Conservation (phyloP, 495 filamentous ascomycete species). For the Penicillium nucicola region DNA sequence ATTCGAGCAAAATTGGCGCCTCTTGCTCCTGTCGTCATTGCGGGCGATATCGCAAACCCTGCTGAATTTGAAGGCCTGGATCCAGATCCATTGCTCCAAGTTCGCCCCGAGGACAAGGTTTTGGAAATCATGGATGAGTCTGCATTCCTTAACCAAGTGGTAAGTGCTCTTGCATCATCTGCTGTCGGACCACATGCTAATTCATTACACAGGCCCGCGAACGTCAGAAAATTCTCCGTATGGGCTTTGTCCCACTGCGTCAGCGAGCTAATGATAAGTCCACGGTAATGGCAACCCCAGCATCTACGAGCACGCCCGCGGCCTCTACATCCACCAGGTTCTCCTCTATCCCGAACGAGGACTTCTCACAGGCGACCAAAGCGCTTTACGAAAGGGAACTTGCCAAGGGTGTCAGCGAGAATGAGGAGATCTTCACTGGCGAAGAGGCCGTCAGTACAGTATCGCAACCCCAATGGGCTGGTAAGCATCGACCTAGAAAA, state of each 20-base stretch:
- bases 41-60: constrained; percentile 6
- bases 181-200: background rate
- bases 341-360: constrained; percentile 70
- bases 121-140: constrained; percentile 61
- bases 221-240: constrained; percentile 60
- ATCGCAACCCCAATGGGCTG: constrained; percentile 75
- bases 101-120: constrained; percentile 65
- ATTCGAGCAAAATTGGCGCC: constrained; percentile 55
- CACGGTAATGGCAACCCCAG: constrained; percentile 24
- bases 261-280: constrained; percentile 51
- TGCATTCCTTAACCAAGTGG: constrained; percentile 57
- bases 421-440: constrained; percentile 92
- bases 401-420: constrained; percentile 85
- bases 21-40: constrained; percentile 29
- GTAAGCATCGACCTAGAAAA: constrained; percentile 88
- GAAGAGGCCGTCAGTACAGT: constrained; percentile 75
- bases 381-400: constrained; percentile 91
- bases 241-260: constrained; percentile 66
- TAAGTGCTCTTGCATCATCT: constrained; percentile 22
- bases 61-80: constrained; percentile 48
- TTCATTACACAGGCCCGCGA: constrained; percentile 47
- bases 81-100: constrained; percentile 67
- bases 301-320: constrained; percentile 28
- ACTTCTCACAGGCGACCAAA: constrained; percentile 88
- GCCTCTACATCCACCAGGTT: constrained; percentile 63